Conservation (phyloP, 352 stramenopile genomes). For the Phytophthora pini region DNA sequence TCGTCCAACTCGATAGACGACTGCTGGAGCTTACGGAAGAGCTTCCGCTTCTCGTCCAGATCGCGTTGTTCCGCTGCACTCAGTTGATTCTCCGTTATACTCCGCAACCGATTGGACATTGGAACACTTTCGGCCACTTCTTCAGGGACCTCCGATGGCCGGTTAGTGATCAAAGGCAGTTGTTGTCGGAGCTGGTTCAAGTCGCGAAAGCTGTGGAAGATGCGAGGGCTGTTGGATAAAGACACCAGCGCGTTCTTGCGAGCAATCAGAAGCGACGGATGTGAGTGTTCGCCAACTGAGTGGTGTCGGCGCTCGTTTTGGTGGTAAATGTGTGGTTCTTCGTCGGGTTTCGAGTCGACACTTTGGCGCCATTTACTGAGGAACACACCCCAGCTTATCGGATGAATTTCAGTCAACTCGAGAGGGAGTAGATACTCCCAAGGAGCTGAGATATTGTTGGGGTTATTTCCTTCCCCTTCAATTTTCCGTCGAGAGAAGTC, state of each 20-base stretch:
- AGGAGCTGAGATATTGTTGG: conserved; percentile 1
- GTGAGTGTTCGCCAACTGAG: conserved; percentile 12
- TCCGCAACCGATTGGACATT: not conserved
- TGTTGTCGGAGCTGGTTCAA: conserved; percentile 53
- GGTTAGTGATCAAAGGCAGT: conserved; percentile 37
- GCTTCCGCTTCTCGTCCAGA: conserved; percentile 30
- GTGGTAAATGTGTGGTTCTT: conserved; percentile 13
- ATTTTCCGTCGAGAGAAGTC: conserved; percentile 5
- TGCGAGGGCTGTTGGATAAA: conserved; percentile 34
- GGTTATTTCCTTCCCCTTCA: not conserved
- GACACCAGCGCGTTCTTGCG: conserved; percentile 38
- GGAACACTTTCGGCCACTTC: conserved; percentile 7
- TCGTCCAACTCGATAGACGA: conserved; percentile 44
- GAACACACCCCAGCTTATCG: conserved; percentile 61
- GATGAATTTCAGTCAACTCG: conserved; percentile 42
- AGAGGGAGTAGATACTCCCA: conserved; percentile 43
- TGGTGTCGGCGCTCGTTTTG: conserved; percentile 21
- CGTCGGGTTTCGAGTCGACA: conserved; percentile 18
- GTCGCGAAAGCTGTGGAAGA: conserved; percentile 52
- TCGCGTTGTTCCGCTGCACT: conserved; percentile 20
- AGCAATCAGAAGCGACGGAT: conserved; percentile 30
- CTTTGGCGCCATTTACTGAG: conserved; percentile 59
- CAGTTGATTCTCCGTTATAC: conserved; percentile 14
- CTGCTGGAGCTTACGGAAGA: conserved; percentile 52
- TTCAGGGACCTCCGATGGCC: conserved; percentile 10